phyloP scores from a whole-genome alignment of 2,329 filamentous ascomycete species.

The Pestalotiopsis fici region DNA sequence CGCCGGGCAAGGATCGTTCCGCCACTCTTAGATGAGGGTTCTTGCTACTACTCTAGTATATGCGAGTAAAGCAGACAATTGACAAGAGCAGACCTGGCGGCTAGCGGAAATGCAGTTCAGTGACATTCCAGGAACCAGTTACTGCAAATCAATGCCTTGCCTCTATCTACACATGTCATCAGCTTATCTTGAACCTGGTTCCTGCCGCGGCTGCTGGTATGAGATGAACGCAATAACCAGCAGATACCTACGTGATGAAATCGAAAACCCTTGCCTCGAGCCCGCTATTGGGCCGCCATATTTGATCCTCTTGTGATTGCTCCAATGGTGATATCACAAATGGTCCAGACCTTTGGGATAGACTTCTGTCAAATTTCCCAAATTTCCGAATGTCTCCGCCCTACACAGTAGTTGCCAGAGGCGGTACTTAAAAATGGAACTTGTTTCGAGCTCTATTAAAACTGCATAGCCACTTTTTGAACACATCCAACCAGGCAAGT shows the following conservation, averaged over 20 bases:
- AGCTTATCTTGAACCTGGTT: background rate
- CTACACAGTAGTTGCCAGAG: too few relatives aligned
- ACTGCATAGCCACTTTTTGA: background rate
- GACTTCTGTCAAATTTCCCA: constrained; percentile 1
- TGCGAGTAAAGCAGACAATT: too few relatives aligned
- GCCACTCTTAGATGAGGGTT: background rate
- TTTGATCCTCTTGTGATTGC: background rate
- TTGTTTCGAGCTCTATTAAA: background rate
- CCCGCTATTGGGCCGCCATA: background rate
- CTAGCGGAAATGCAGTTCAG: constrained; percentile 2
- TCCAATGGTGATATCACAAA: background rate
- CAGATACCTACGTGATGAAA: background rate
- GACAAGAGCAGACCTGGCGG: background rate
- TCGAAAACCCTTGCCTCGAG: background rate
- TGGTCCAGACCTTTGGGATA: background rate
- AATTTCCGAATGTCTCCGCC: background rate
- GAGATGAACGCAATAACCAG: background rate
- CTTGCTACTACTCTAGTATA: background rate
- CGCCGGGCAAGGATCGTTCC: background rate
- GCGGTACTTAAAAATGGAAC: background rate
- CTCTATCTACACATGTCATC: background rate
- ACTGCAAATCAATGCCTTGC: background rate
- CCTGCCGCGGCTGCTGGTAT: background rate
- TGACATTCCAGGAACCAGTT: constrained; percentile 1
- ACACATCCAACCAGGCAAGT: background rate